A percentile compares a stretch with the other conserved stretches of the same genome.
phyloP scores from a whole-genome alignment of 2,329 filamentous ascomycete genomes.

The Colletotrichum chlorophyti region DNA sequence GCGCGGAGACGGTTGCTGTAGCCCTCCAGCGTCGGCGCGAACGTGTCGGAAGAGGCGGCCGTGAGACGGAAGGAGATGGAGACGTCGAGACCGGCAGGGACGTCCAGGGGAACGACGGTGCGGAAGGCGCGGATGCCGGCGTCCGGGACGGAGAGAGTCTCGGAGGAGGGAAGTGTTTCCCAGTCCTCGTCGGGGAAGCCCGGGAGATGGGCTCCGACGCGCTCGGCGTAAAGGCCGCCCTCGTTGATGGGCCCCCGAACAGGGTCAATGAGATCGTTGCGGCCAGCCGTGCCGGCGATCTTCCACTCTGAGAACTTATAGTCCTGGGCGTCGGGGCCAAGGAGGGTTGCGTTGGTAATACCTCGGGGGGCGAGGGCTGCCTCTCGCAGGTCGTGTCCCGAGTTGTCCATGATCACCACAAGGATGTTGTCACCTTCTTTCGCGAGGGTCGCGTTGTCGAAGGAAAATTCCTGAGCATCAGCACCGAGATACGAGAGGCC shows the following conservation, averaged over 20 bases:
- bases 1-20: conserved; percentile 51
- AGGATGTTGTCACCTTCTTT: conserved; percentile 51
- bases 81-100: conserved; percentile 60
- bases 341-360: conserved; percentile 58
- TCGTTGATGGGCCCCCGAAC: conserved; percentile 63
- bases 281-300: conserved; percentile 62
- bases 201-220: conserved; percentile 65
- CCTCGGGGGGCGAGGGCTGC: conserved; percentile 56
- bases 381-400: conserved; percentile 62
- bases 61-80: conserved; percentile 62
- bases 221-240: conserved; percentile 64
- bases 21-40: conserved; percentile 37
- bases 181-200: conserved; percentile 57
- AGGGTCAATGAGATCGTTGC: conserved; percentile 59
- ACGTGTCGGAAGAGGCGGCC: conserved; percentile 48
- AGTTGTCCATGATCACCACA: conserved; percentile 65
- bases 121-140: conserved; percentile 64
- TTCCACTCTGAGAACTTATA: conserved; percentile 61
- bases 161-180: conserved; percentile 37
- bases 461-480: conserved; percentile 52
- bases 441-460: conserved; percentile 54
- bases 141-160: conserved; percentile 48
- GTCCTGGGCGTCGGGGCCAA: conserved; percentile 39
- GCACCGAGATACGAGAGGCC: conserved; percentile 50
- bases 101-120: conserved; percentile 54